Percentiles rank a stretch among this genome's conserved stretches.
Conservation (phyloP, 495 filamentous ascomycete genomes). For the Chaetomium tenue region DNA sequence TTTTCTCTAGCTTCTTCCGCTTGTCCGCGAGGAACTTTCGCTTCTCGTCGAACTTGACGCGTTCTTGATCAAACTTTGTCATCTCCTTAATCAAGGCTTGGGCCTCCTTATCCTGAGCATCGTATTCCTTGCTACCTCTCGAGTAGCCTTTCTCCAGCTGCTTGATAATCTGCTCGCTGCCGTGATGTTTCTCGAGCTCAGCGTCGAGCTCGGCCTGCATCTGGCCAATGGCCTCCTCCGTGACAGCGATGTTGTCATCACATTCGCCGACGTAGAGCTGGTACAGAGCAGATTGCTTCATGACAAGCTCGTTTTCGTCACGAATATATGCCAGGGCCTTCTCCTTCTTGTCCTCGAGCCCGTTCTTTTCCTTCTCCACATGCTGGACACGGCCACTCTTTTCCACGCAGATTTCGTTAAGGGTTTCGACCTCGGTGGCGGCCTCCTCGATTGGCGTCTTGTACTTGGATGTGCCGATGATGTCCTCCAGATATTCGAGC, state of each 20-base stretch:
- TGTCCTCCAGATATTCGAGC: conserved; percentile 95
- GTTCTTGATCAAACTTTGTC: conserved; percentile 89
- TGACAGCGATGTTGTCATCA: conserved; percentile 81
- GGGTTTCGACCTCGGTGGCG: conserved; percentile 78
- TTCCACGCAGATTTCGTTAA: conserved; percentile 92
- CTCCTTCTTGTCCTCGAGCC: conserved; percentile 93
- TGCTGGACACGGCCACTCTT: conserved; percentile 94
- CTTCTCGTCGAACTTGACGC: conserved; percentile 96
- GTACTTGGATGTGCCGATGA: conserved; percentile 97
- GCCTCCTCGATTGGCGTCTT: conserved; percentile 95
- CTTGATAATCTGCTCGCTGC: conserved; percentile 89
- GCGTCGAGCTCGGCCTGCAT: conserved; percentile 84
- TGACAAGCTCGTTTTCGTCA: conserved; percentile 87
- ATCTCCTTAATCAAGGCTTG: conserved; percentile 83
- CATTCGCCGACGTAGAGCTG: conserved; percentile 87
- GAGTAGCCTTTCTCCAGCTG: conserved; percentile 82
- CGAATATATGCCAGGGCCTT: conserved; percentile 84
- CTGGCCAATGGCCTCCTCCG: conserved; percentile 83
- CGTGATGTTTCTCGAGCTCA: conserved; percentile 88
- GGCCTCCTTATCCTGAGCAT: conserved; percentile 75
- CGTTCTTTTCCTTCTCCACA: conserved; percentile 93
- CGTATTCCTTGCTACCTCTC: conserved; percentile 73
- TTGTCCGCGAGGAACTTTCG: conserved; percentile 86
- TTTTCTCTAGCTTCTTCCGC: conserved; percentile 91
- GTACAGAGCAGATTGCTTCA: conserved; percentile 86